Evolutionary conservation across 2,329 filamentous ascomycete genomes (phyloP).

Genomic region (Fusarium begoniae): DNA sequence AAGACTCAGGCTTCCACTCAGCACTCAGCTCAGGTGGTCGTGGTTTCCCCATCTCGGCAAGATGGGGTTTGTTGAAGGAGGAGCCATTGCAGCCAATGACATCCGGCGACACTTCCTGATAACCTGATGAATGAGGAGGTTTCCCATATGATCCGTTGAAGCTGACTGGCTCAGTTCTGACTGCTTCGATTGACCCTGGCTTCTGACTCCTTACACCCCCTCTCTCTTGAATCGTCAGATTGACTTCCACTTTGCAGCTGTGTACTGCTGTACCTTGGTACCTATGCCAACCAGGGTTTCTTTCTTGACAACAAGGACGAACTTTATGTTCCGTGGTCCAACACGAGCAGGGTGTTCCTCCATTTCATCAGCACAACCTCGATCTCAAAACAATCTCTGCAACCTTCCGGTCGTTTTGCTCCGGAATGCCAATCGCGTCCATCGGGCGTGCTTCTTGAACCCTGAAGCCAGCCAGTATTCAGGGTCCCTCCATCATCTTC

Average conservation of each 20-base stretch:
- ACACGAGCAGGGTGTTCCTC: neutral
- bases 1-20: neutral
- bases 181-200: neutral
- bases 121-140: conserved; percentile 14
- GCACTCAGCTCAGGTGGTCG: conserved; percentile 12
- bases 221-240: conserved; percentile 20
- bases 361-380: conserved; percentile 9
- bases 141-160: conserved; percentile 7
- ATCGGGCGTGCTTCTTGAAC: conserved; percentile 3
- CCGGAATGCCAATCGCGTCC: conserved; percentile 24
- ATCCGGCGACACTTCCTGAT: conserved; percentile 6
- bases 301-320: conserved; percentile 13
- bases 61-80: neutral
- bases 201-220: conserved; percentile 14
- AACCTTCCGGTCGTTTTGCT: conserved; percentile 38
- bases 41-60: conserved; percentile 9
- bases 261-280: neutral
- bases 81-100: conserved; percentile 13
- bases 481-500: conserved; percentile 31
- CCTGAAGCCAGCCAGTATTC: conserved; percentile 16
- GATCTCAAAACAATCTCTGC: neutral
- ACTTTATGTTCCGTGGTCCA: conserved; percentile 11
- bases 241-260: conserved; percentile 29
- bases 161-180: conserved; percentile 2
- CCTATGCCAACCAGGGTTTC: neutral